These are phyloP conservation scores for Coprinopsis sp. DNA, from an alignment of 768 basidiomycete genomes.

Conservation along the genomic window DNA sequence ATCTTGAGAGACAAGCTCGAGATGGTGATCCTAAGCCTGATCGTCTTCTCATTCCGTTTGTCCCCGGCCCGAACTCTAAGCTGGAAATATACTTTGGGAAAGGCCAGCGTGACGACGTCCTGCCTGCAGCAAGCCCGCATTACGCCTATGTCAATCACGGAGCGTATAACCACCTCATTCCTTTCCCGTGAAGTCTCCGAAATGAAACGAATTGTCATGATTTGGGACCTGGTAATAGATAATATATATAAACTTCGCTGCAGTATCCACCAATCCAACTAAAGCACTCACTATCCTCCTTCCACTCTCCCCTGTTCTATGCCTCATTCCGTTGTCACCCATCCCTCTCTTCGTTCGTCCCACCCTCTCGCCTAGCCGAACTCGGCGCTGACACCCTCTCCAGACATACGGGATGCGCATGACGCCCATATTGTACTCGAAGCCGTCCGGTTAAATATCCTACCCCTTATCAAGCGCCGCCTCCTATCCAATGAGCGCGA, in stretches of 20 bases:
- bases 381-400: slow-evolving; percentile 3
- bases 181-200: slow-evolving; percentile 11
- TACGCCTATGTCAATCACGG: slow-evolving; percentile 4
- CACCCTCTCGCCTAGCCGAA: slow-evolving; percentile 1
- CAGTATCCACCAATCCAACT: slow-evolving; percentile 11
- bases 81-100: slow-evolving; percentile 9
- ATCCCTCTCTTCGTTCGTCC: slow-evolving; percentile 44
- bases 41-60: slow-evolving; percentile 1
- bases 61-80: neutral
- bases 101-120: neutral
- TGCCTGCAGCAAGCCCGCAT: neutral
- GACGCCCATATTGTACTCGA: slow-evolving; percentile 76
- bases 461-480: slow-evolving; percentile 68
- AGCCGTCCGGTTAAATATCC: slow-evolving; percentile 64
- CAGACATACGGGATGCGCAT: slow-evolving; percentile 75
- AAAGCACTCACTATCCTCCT: too few relatives aligned
- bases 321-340: slow-evolving; percentile 35
- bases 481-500: slow-evolving; percentile 68
- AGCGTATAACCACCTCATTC: slow-evolving; percentile 7
- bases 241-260: slow-evolving; percentile 1
- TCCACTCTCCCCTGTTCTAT: slow-evolving; percentile 11
- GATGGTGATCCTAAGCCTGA: slow-evolving; percentile 3
- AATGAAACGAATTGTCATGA: slow-evolving; percentile 3
- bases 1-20: neutral
- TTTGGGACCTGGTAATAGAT: neutral